Conservation (phyloP, 306 rosid genomes). For the Corylus americana region DNA sequence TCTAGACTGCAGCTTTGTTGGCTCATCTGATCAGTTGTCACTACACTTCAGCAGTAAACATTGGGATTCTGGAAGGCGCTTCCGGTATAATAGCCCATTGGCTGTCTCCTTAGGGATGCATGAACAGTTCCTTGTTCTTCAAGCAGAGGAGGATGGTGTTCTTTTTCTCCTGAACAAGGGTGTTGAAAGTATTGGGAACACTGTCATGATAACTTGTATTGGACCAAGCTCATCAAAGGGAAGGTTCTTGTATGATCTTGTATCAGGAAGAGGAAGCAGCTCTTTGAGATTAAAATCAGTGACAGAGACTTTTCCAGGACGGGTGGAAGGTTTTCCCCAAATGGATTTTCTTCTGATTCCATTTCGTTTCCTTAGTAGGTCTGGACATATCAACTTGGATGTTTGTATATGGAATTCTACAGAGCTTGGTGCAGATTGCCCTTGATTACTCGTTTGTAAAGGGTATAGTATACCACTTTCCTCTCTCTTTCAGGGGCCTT, state of each 20-base stretch:
- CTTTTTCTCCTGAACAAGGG: conserved; percentile 39
- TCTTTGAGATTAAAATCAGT: conserved; percentile 32
- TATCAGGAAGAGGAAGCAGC: conserved; percentile 30
- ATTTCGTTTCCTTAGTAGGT: conserved; percentile 27
- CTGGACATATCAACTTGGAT: conserved; percentile 39
- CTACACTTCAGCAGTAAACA: conserved; percentile 39
- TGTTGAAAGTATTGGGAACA: conserved; percentile 21
- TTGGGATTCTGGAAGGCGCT: conserved; percentile 43
- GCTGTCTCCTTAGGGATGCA: conserved; percentile 24
- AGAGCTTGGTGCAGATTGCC: conserved; percentile 20
- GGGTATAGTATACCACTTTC: background rate
- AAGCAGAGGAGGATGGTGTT: conserved; percentile 40
- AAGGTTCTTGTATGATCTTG: conserved; percentile 31
- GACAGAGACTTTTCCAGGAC: conserved; percentile 27
- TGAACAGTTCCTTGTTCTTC: conserved; percentile 37
- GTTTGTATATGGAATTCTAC: conserved; percentile 36
- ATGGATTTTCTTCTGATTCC: conserved; percentile 47
- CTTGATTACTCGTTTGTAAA: conserved; percentile 13
- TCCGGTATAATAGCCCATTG: conserved; percentile 32
- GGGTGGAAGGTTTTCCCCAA: conserved; percentile 29
- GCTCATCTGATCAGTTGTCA: conserved; percentile 20
- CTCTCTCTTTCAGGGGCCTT: background rate
- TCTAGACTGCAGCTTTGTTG: conserved; percentile 30
- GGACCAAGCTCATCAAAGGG: conserved; percentile 31
- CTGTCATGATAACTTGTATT: conserved; percentile 33